phyloP scores from a whole-genome alignment of 306 rosid species.

The Purshia tridentata region DNA sequence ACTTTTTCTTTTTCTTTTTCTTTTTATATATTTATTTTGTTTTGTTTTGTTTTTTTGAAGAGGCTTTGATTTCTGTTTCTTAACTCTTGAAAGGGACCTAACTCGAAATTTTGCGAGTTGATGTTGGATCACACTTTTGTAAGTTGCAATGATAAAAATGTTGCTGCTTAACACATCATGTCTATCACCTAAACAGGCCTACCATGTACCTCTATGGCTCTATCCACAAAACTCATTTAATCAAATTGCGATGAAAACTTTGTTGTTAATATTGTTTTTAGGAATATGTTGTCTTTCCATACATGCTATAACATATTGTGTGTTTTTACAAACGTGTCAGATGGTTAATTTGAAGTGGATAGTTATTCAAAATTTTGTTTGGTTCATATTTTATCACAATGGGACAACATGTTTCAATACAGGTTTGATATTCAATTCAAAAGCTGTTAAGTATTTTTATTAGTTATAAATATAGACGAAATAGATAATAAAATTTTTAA shows the following conservation, averaged over 20 bases:
- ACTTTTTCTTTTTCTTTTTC: neutral
- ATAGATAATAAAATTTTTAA: too few relatives aligned
- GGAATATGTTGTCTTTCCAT: neutral
- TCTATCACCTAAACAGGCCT: neutral
- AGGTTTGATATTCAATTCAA: too few relatives aligned
- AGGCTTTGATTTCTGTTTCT: neutral
- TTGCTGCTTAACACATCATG: neutral
- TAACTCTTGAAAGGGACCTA: neutral
- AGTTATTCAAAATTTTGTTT: too few relatives aligned
- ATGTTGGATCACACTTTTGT: too few relatives aligned
- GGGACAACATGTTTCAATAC: too few relatives aligned
- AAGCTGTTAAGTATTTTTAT: too few relatives aligned
- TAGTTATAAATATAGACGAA: too few relatives aligned
- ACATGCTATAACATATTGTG: too few relatives aligned
- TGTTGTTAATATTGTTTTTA: neutral
- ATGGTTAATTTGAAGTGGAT: too few relatives aligned
- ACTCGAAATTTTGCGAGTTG: neutral
- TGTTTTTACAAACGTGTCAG: too few relatives aligned
- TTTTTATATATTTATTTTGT: neutral
- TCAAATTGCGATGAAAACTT: neutral
- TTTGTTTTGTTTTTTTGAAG: neutral
- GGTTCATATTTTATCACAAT: too few relatives aligned
- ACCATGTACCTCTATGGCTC: neutral
- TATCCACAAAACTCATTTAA: neutral
- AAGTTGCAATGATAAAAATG: neutral